A percentile compares a stretch with the other conserved stretches of the same genome.
phyloP scores from a whole-genome alignment of 768 basidiomycete species.

The Phanerodontia chrysosporium region DNA sequence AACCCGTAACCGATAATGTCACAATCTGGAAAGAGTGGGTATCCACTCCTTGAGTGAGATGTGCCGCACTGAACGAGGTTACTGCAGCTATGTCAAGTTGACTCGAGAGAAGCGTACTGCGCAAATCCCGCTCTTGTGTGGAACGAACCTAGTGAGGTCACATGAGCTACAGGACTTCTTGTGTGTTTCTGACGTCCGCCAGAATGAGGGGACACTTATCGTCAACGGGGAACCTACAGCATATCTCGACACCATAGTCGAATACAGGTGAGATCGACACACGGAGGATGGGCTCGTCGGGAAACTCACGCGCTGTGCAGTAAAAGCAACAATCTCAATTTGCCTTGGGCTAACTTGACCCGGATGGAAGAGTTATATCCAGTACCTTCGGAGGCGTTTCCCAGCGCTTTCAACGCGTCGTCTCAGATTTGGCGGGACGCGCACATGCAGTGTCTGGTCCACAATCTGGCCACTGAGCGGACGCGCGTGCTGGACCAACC shows the following conservation, averaged over 20 bases:
- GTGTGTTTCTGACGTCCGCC: too few species aligned
- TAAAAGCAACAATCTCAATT: constrained; percentile 23
- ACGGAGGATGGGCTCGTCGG: too few species aligned
- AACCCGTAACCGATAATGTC: constrained; percentile 25
- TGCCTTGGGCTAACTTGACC: constrained; percentile 22
- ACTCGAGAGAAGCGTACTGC: constrained; percentile 18
- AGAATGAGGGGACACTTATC: constrained; percentile 25
- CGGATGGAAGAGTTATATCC: constrained; percentile 19
- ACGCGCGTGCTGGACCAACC: constrained; percentile 20
- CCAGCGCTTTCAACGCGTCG: constrained; percentile 21
- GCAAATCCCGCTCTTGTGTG: constrained; percentile 19
- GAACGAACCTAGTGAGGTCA: constrained; percentile 17
- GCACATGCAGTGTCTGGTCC: constrained; percentile 23
- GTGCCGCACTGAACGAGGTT: background rate
- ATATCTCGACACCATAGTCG: constrained; percentile 15
- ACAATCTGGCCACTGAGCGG: constrained; percentile 18
- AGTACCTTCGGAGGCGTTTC: constrained; percentile 17
- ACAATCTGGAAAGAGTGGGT: constrained; percentile 21
- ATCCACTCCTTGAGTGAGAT: background rate
- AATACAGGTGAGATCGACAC: constrained; percentile 20
- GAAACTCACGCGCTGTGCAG: too few species aligned
- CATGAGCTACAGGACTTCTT: too few species aligned
- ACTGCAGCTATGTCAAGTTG: constrained; percentile 15
- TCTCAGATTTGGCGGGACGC: constrained; percentile 24
- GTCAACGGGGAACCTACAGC: constrained; percentile 24